Base-by-base conservation (phyloP, 164 flowering plant genomes). In the Hamamelis virginiana region DNA sequence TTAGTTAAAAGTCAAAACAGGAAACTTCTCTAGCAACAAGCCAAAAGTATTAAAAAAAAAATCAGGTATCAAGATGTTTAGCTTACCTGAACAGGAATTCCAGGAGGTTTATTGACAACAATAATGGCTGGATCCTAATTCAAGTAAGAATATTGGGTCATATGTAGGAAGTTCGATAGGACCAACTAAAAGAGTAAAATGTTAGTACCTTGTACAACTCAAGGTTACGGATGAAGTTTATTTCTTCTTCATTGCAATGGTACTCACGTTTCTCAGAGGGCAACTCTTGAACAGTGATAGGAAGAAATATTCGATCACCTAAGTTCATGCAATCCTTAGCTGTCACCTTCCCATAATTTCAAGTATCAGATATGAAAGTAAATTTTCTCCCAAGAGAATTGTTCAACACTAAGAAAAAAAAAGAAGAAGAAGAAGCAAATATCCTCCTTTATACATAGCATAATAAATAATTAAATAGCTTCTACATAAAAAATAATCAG, bases 31-130 rank as follows among this genome's bases (percentile, higher is more conserved):
- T 33, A 33, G 65, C 53, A 14, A 28, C 59, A 21, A 47, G 19
- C 33, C 56, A 60, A 69, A n/a, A 16, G 19, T 21, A 25, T 1
- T n/a, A n/a, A n/a, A n/a, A 22, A 56, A 45, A 57, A 4, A 21
- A 25, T 66, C n/a, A 53, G 44, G 1, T 10, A 72, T 9, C 23
- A 50, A 47, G 1, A 60, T 66, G 14, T 65, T 33, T 46, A 59
- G 55, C 58, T 69, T 66, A 94, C 98, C 88, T 95, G 98, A 73
- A 95, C 98, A 52, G 98, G 91, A 86, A 95, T 77, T 67, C 97
- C 97, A 10, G 84, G 89, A 69, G 99, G 99, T 69, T 95, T 95
- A 70, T 95, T 95, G 70, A 95, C 44, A 58, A 82, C 94, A 71
- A 95, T 76, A 69, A 95, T 91, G 12, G 93, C 90, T 46, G 91